These are phyloP conservation scores for Candida caryicola DNA, from an alignment of 805 yeast genomes.

Conservation along the genomic window DNA sequence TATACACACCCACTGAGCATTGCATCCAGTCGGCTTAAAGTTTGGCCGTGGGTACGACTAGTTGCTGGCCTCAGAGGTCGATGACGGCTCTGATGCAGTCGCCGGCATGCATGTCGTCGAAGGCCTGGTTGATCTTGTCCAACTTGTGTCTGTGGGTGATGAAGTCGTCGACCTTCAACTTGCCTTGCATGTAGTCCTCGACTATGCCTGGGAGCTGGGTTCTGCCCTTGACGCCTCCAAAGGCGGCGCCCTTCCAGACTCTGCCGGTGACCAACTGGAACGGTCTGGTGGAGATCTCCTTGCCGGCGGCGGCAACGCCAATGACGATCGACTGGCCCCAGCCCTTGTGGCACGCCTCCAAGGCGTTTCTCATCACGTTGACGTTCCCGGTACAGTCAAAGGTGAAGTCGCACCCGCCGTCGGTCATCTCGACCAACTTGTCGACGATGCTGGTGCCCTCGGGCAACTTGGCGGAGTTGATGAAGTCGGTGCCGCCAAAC, in stretches of 20 bases:
- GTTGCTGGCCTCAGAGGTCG: slow-evolving; percentile 35
- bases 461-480: slow-evolving; percentile 77
- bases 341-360: slow-evolving; percentile 97
- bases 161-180: slow-evolving; percentile 88
- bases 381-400: slow-evolving; percentile 98
- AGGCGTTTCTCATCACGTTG: slow-evolving; percentile 90
- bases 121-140: slow-evolving; percentile 78
- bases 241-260: slow-evolving; percentile 99
- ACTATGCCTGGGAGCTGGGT: slow-evolving; percentile 90
- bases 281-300: slow-evolving; percentile 95
- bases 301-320: slow-evolving; percentile 98
- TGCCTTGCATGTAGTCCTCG: slow-evolving; percentile 77
- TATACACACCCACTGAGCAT: background rate
- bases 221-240: slow-evolving; percentile 98
- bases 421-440: slow-evolving; percentile 80
- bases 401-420: slow-evolving; percentile 95
- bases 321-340: slow-evolving; percentile 96
- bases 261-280: slow-evolving; percentile 99
- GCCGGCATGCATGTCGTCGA: slow-evolving; percentile 93
- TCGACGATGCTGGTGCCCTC: slow-evolving; percentile 77
- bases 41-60: slow-evolving; percentile 7
- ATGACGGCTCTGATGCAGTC: slow-evolving; percentile 91
- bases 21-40: slow-evolving; percentile 2
- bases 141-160: slow-evolving; percentile 86
- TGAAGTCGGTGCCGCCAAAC: slow-evolving; percentile 94